Evolutionary conservation across 2,329 filamentous ascomycete genomes (phyloP).

Genomic region (Phaeoacremonium minimum): DNA sequence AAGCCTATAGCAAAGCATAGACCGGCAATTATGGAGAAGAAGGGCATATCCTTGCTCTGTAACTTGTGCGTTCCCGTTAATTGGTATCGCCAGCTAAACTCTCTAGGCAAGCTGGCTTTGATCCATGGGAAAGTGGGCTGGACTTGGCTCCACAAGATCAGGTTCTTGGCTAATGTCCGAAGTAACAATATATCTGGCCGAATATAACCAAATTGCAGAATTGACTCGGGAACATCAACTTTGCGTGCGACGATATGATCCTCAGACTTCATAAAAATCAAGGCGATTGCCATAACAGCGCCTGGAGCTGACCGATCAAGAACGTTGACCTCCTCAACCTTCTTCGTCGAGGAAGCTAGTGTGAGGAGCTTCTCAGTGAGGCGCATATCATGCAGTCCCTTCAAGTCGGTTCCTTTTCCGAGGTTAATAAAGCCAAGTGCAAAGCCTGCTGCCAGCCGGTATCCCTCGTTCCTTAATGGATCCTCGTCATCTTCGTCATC

Average conservation of each 20-base stretch:
- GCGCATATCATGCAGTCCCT: constrained; percentile 88
- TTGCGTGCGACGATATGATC: constrained; percentile 83
- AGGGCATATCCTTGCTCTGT: constrained; percentile 79
- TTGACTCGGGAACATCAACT: constrained; percentile 86
- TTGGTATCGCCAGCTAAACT: constrained; percentile 60
- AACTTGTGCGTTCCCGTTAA: constrained; percentile 59
- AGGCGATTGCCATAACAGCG: constrained; percentile 82
- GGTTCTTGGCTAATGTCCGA: constrained; percentile 80
- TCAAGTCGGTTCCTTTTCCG: constrained; percentile 81
- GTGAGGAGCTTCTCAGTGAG: constrained; percentile 83
- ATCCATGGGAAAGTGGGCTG: constrained; percentile 73
- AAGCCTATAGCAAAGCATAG: constrained; percentile 78
- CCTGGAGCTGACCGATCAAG: constrained; percentile 89
- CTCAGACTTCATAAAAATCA: constrained; percentile 97
- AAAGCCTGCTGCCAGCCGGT: constrained; percentile 89
- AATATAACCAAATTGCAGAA: constrained; percentile 91
- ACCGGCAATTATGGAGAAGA: constrained; percentile 88
- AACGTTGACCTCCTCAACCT: constrained; percentile 87
- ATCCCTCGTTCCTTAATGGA: constrained; percentile 87
- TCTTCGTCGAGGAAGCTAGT: constrained; percentile 83
- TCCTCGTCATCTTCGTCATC: constrained; percentile 80
- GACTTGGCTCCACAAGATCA: constrained; percentile 91
- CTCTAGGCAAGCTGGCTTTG: constrained; percentile 62
- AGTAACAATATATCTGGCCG: constrained; percentile 89
- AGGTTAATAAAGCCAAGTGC: constrained; percentile 92